phyloP scores from a whole-genome alignment of 2,329 filamentous ascomycete species.

The Colletotrichum tabaci region DNA sequence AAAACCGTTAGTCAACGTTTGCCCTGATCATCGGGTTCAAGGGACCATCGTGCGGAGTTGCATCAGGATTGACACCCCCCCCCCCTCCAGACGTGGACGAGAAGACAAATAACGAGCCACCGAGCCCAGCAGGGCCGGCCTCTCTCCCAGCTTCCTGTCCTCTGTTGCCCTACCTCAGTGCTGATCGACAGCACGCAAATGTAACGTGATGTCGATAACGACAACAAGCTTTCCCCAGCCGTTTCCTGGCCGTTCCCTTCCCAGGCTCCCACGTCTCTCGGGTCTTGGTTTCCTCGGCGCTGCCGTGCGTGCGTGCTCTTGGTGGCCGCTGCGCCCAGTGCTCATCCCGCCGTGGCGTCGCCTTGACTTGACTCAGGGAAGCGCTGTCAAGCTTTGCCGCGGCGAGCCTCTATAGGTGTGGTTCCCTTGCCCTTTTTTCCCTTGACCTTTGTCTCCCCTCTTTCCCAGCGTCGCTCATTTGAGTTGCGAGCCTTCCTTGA shows the following conservation, averaged over 20 bases:
- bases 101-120: too few species aligned
- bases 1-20: background rate
- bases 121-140: too few species aligned
- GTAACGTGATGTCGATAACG: slow-evolving; percentile 30
- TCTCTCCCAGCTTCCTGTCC: too few species aligned
- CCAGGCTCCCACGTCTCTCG: slow-evolving; percentile 6
- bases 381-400: slow-evolving; percentile 23
- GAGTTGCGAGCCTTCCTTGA: background rate
- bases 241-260: slow-evolving; percentile 1
- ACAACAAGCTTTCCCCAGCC: slow-evolving; percentile 26
- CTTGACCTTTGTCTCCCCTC: background rate
- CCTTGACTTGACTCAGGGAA: slow-evolving; percentile 34
- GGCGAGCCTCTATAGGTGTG: slow-evolving; percentile 1
- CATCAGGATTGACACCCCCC: background rate
- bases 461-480: background rate
- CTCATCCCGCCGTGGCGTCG: slow-evolving; percentile 31
- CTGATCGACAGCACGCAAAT: slow-evolving; percentile 4
- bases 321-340: slow-evolving; percentile 27
- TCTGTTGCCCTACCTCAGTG: background rate
- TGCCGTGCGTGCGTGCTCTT: slow-evolving; percentile 15
- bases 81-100: too few species aligned
- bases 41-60: background rate
- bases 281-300: slow-evolving; percentile 23
- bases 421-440: too few species aligned
- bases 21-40: too few species aligned